Conservation (phyloP, 2,329 filamentous ascomycete genomes). For the Neofusicoccum ribis region DNA sequence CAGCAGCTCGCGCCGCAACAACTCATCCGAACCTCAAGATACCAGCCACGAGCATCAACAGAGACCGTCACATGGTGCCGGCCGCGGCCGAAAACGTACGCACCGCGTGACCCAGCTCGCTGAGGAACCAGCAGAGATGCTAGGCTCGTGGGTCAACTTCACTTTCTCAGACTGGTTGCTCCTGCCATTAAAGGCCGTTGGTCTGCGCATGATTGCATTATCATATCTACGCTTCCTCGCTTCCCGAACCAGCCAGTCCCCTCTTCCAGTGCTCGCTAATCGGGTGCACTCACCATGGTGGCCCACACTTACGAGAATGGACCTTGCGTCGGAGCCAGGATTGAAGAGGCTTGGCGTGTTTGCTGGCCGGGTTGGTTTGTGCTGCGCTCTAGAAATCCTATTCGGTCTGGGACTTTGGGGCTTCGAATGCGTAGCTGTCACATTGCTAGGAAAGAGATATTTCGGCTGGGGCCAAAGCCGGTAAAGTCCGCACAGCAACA, state of each 20-base stretch:
- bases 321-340: not conserved
- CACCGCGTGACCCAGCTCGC: slow-evolving; percentile 40
- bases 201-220: slow-evolving; percentile 31
- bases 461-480: slow-evolving; percentile 35
- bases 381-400: slow-evolving; percentile 32
- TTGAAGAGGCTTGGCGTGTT: slow-evolving; percentile 26
- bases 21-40: slow-evolving; percentile 2
- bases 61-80: not conserved
- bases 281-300: not conserved
- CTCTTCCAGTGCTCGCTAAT: not conserved
- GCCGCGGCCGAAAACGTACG: slow-evolving; percentile 13
- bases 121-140: slow-evolving; percentile 33
- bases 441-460: slow-evolving; percentile 29
- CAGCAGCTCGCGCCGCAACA: slow-evolving; percentile 22
- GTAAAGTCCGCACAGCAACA: not conserved
- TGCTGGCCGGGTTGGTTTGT: slow-evolving; percentile 35
- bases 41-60: not conserved
- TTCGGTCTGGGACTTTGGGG: slow-evolving; percentile 38
- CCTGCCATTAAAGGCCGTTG: slow-evolving; percentile 34
- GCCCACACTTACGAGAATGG: not conserved
- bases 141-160: slow-evolving; percentile 34
- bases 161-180: slow-evolving; percentile 32
- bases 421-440: slow-evolving; percentile 33
- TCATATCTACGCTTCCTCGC: slow-evolving; percentile 20
- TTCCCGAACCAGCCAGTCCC: slow-evolving; percentile 14